Evolutionary conservation across 441 rosid genomes (phyloP), one percentile per base, ranked within the genome.

Genomic region (California macrophylla): DNA sequence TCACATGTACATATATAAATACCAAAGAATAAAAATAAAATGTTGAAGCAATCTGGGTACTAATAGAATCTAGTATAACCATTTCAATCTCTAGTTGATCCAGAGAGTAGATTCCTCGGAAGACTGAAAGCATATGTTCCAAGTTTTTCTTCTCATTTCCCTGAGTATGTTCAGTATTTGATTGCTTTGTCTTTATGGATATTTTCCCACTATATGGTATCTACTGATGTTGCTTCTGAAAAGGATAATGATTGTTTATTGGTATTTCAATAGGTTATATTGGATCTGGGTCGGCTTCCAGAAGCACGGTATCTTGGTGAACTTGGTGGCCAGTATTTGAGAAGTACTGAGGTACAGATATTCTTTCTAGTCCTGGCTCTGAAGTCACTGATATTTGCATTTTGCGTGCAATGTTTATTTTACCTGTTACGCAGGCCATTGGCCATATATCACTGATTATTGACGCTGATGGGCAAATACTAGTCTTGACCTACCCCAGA

Each of bases 251-350:
- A 21, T 58, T 72, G 9, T 28, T 18, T 32, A 12, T 50, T 63
- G 7, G 30, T 52, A 58, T 47, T 36, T 66, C 56, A 56, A 64
- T 56, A 85, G 91, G 89, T 88, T 64, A 50, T 81, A 52, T 58
- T 86, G 77, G 91, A 86, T 72, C 70, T 86, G 52, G 94, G 89
- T 18, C 83, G 85, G 70, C 78, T 85, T 69, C 89, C 86, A 16
- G 87, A 83, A 64, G 94, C 94, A 67, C 88, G 86, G 47, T 84
- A 82, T 81, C 82, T 79, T 0, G 91, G 87, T 63, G 85, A 82
- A 82, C 69, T 54, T 21, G 83, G 87, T 64, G 88, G 87, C 4
- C 81, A 78, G 21, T 78, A 84, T 78, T 77, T 89, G 61, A 84
- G 90, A 76, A 78, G 34, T 73, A 77, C 72, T 3, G 85, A 86